These are phyloP conservation scores for Corymbia citriodora DNA, from an alignment of 441 rosid species.

Conservation along the genomic window DNA sequence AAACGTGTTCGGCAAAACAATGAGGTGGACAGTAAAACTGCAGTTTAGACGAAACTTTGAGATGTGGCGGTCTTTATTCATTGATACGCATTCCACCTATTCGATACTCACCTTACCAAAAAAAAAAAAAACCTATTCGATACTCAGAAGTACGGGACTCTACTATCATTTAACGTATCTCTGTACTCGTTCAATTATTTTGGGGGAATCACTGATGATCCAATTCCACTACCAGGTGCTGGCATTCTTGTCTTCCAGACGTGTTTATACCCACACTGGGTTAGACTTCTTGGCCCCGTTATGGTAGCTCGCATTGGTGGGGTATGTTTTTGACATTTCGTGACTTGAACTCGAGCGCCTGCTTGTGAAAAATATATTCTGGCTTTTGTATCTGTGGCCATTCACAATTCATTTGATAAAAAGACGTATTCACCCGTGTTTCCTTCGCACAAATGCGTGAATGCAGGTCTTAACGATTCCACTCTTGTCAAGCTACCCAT, in stretches of 20 bases:
- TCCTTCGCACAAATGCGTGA: background rate
- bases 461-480: conserved; percentile 50
- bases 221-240: conserved; percentile 35
- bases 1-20: background rate
- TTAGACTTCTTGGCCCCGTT: conserved; percentile 54
- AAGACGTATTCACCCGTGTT: background rate
- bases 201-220: background rate
- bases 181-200: background rate
- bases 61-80: background rate
- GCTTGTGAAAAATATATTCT: background rate
- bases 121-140: too few species aligned
- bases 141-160: background rate
- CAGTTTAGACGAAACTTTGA: background rate
- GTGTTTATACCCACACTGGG: conserved; percentile 39
- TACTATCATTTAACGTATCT: background rate
- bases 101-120: background rate
- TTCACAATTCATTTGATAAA: background rate
- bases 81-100: background rate
- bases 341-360: background rate
- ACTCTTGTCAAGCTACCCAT: conserved; percentile 54
- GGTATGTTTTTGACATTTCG: conserved; percentile 23
- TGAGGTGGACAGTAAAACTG: background rate
- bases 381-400: background rate
- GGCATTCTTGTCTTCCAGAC: conserved; percentile 69
- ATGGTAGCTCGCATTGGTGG: conserved; percentile 43